Evolutionary conservation across 2,329 filamentous ascomycete genomes (phyloP).

Genomic region (Arthrobotrys megalospora): DNA sequence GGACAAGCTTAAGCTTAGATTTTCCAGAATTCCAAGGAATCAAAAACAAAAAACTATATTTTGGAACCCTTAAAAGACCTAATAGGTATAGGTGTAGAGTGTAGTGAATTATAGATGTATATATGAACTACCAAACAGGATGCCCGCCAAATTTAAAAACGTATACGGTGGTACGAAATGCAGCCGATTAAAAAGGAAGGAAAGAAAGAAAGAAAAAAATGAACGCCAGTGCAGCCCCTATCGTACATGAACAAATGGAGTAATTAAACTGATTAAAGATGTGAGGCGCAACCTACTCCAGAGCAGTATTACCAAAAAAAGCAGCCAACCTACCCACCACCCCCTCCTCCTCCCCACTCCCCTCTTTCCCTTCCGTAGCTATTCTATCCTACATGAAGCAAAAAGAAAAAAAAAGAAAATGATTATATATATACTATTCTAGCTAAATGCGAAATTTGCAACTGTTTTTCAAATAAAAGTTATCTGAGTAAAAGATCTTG

Average conservation of each 20-base stretch:
- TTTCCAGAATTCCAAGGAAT: too few species aligned
- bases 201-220: too few species aligned
- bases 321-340: background rate
- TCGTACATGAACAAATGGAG: background rate
- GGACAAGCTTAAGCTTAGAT: too few species aligned
- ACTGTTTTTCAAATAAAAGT: background rate
- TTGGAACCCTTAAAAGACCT: too few species aligned
- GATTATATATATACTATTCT: background rate
- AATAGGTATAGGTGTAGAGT: too few species aligned
- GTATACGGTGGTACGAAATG: too few species aligned
- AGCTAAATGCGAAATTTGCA: too few species aligned
- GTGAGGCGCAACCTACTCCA: background rate
- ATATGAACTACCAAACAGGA: too few species aligned
- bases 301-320: background rate
- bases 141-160: too few species aligned
- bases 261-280: slow-evolving; percentile 6
- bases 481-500: slow-evolving; percentile 62
- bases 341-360: background rate
- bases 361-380: background rate
- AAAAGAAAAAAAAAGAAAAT: background rate
- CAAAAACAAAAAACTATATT: too few species aligned
- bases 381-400: slow-evolving; percentile 14
- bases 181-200: too few species aligned
- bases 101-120: too few species aligned
- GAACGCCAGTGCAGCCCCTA: background rate